Conservation (phyloP, 352 stramenopile genomes). For the Phytophthora crassamura region DNA sequence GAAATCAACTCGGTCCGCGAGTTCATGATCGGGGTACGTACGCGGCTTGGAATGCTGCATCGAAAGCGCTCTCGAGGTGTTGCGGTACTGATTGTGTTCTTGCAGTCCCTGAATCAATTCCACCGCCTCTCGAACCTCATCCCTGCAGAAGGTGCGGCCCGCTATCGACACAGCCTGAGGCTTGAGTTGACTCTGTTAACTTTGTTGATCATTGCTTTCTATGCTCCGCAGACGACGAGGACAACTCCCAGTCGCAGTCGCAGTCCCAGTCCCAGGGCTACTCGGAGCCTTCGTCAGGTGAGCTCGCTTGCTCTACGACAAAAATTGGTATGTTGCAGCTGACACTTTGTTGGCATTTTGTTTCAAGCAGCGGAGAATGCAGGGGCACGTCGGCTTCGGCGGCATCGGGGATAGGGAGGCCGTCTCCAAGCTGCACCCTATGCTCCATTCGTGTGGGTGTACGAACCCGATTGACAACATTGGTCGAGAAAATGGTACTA, state of each 20-base stretch:
- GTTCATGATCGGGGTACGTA: slow-evolving; percentile 83
- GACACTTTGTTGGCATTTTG: slow-evolving; percentile 15
- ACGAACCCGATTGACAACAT: background rate
- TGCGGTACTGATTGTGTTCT: background rate
- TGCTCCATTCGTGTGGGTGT: slow-evolving; percentile 3
- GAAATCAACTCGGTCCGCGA: slow-evolving; percentile 91
- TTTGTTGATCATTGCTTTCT: slow-evolving; percentile 1
- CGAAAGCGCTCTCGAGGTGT: background rate
- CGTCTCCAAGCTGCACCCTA: background rate
- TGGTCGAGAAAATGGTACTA: background rate
- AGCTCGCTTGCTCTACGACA: background rate
- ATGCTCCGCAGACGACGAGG: slow-evolving; percentile 20
- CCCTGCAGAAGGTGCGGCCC: slow-evolving; percentile 41
- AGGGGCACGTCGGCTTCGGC: slow-evolving; percentile 56
- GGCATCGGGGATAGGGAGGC: slow-evolving; percentile 53
- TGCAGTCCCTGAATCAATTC: slow-evolving; percentile 82
- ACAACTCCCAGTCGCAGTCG: slow-evolving; percentile 33
- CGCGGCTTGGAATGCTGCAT: background rate
- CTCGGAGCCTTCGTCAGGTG: slow-evolving; percentile 50
- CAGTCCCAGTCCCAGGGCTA: slow-evolving; percentile 52
- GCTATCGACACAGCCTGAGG: background rate
- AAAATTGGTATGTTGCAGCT: background rate
- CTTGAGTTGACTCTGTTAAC: slow-evolving; percentile 1
- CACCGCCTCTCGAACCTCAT: slow-evolving; percentile 73
- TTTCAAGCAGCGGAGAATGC: slow-evolving; percentile 28